Conservation (phyloP, 2,329 filamentous ascomycete genomes). For the Aspergillus sp. region DNA sequence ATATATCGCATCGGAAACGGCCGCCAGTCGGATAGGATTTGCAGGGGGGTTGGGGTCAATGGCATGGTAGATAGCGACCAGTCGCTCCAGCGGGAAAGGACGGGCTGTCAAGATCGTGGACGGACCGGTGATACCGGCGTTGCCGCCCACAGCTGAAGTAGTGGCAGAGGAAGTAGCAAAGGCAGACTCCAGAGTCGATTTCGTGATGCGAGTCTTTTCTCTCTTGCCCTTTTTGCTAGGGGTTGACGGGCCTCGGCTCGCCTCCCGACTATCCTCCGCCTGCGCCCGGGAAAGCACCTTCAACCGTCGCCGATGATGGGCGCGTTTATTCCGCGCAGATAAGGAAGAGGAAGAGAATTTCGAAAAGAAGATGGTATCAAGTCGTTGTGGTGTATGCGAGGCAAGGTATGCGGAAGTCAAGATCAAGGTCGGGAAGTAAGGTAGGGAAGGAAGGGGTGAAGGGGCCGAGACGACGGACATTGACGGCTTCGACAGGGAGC, state of each 20-base stretch:
- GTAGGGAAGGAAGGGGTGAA: conserved; percentile 41
- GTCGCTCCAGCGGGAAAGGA: conserved; percentile 49
- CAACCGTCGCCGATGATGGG: conserved; percentile 45
- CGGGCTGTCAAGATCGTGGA: conserved; percentile 45
- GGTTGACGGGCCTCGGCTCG: conserved; percentile 30
- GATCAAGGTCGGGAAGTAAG: conserved; percentile 51
- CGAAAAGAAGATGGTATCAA: conserved; percentile 54
- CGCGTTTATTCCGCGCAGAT: conserved; percentile 47
- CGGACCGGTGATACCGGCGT: conserved; percentile 37
- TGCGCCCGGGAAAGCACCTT: conserved; percentile 45
- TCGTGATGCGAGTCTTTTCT: conserved; percentile 43
- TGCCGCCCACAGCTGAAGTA: conserved; percentile 34
- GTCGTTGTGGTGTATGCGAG: conserved; percentile 48
- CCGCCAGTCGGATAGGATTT: conserved; percentile 38
- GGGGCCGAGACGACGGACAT: conserved; percentile 28
- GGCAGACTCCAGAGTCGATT: conserved; percentile 43
- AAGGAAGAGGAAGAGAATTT: conserved; percentile 49
- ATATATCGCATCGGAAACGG: conserved; percentile 47
- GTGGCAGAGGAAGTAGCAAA: conserved; percentile 43
- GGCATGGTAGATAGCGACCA: conserved; percentile 51
- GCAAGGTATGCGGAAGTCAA: conserved; percentile 52
- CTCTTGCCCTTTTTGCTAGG: conserved; percentile 39
- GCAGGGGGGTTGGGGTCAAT: conserved; percentile 49
- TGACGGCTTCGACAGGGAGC: conserved; percentile 20
- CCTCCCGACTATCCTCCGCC: conserved; percentile 36